Percentiles rank a stretch among this genome's conserved stretches.
Conservation (phyloP, 345 rosid genomes). For the Aquilaria yunnanensis region DNA sequence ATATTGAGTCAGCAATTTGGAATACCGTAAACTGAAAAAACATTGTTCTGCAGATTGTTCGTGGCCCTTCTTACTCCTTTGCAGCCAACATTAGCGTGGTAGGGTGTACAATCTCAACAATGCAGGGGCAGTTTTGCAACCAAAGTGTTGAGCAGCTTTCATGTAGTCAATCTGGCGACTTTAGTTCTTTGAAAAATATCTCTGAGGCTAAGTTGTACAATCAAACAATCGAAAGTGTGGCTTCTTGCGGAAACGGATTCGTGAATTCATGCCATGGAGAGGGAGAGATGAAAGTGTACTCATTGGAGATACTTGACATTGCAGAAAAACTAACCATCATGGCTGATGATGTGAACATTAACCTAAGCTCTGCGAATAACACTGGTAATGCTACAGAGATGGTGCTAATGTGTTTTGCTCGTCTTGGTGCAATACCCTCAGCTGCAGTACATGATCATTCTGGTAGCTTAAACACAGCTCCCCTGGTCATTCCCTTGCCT, state of each 20-base stretch:
- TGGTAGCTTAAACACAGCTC: slow-evolving; percentile 39
- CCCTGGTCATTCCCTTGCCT: slow-evolving; percentile 60
- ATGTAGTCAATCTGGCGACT: slow-evolving; percentile 44
- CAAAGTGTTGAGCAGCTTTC: slow-evolving; percentile 64
- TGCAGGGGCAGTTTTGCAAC: slow-evolving; percentile 88
- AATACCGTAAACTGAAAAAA: no score
- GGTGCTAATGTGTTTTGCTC: slow-evolving; percentile 55
- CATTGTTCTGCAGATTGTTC: slow-evolving; percentile 52
- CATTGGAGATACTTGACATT: slow-evolving; percentile 50
- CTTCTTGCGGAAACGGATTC: slow-evolving; percentile 53
- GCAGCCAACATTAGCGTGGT: slow-evolving; percentile 76
- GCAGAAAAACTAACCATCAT: slow-evolving; percentile 52
- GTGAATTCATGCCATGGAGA: slow-evolving; percentile 47
- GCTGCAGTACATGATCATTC: slow-evolving; percentile 62
- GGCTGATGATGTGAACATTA: slow-evolving; percentile 32
- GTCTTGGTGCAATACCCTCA: slow-evolving; percentile 78
- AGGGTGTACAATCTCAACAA: slow-evolving; percentile 68
- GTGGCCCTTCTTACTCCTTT: slow-evolving; percentile 64
- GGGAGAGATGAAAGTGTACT: slow-evolving; percentile 56
- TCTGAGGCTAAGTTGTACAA: slow-evolving; percentile 18
- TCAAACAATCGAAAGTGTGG: slow-evolving; percentile 29
- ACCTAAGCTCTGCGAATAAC: slow-evolving; percentile 25
- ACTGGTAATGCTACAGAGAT: slow-evolving; percentile 19
- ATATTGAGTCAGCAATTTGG: no score
- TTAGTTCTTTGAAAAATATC: slow-evolving; percentile 18